Evolutionary conservation across 805 yeast genomes (phyloP).

Genomic region (Candida lessepsii): DNA sequence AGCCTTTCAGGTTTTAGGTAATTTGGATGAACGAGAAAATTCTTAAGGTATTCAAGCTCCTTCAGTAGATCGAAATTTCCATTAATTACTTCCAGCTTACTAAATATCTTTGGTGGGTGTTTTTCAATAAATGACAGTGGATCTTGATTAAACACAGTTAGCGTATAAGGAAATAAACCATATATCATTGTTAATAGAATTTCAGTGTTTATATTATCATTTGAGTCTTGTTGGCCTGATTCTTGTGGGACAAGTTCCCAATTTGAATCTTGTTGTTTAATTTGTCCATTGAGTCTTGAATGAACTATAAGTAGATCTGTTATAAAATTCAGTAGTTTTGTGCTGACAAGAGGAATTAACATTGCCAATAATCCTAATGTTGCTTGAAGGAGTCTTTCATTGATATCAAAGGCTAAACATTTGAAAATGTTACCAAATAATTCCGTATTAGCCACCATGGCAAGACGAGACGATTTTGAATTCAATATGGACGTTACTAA

Average conservation of each 20-base stretch:
- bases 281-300: slow-evolving; percentile 31
- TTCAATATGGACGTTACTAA: slow-evolving; percentile 36
- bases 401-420: slow-evolving; percentile 41
- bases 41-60: slow-evolving; percentile 20
- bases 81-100: neutral
- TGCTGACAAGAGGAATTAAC: slow-evolving; percentile 44
- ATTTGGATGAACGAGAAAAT: slow-evolving; percentile 49
- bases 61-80: neutral
- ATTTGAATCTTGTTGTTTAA: neutral
- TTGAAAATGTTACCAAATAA: slow-evolving; percentile 37
- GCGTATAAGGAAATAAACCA: slow-evolving; percentile 55
- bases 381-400: slow-evolving; percentile 39
- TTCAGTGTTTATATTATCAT: slow-evolving; percentile 21
- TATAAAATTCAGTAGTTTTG: slow-evolving; percentile 29
- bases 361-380: slow-evolving; percentile 30
- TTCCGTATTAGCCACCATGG: slow-evolving; percentile 31
- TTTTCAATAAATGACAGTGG: slow-evolving; percentile 36
- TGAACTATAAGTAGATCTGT: slow-evolving; percentile 45
- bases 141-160: slow-evolving; percentile 40
- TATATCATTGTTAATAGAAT: slow-evolving; percentile 49
- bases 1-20: slow-evolving; percentile 29
- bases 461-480: slow-evolving; percentile 22
- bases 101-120: slow-evolving; percentile 6
- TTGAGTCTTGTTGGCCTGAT: slow-evolving; percentile 12
- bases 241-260: slow-evolving; percentile 21